Evolutionary conservation across 345 rosid genomes (phyloP).

Genomic region (Cardamine occulta): DNA sequence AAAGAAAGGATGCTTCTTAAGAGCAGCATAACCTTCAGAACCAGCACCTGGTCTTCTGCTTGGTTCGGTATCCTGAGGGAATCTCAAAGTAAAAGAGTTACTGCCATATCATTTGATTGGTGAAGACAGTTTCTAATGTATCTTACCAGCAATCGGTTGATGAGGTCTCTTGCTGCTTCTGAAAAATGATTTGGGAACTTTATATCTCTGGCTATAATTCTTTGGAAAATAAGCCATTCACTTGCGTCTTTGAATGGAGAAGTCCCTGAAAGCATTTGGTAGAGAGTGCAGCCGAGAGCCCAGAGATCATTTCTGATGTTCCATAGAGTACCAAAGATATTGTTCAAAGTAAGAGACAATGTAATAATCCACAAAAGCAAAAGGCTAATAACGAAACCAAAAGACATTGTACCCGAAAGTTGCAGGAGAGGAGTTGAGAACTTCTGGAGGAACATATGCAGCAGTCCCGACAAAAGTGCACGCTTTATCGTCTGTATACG

Average conservation of each 20-base stretch:
- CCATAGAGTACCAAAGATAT: conserved; percentile 39
- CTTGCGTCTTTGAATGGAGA: conserved; percentile 98
- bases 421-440: conserved; percentile 96
- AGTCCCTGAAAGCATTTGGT: conserved; percentile 99
- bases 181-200: conserved; percentile 90
- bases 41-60: conserved; percentile 86
- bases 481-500: conserved; percentile 82
- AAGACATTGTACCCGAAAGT: conserved; percentile 75
- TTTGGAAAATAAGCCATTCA: conserved; percentile 98
- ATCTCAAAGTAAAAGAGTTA: conserved; percentile 27
- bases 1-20: conserved; percentile 84
- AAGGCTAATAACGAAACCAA: conserved; percentile 18
- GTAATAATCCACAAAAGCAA: conserved; percentile 32
- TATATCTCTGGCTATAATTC: conserved; percentile 91
- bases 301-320: conserved; percentile 83
- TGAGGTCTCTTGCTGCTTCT: conserved; percentile 83
- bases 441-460: conserved; percentile 99
- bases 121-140: conserved; percentile 1
- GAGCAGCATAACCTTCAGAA: conserved; percentile 68
- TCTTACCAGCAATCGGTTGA: conserved; percentile 83
- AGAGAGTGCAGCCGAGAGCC: conserved; percentile 99
- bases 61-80: conserved; percentile 77
- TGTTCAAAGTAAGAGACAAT: conserved; percentile 39
- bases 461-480: conserved; percentile 98
- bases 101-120: conserved; percentile 9